Evolutionary conservation across 768 basidiomycete genomes (phyloP), one percentile per base, ranked within the genome.

Genomic region (Amanita inopinata): DNA sequence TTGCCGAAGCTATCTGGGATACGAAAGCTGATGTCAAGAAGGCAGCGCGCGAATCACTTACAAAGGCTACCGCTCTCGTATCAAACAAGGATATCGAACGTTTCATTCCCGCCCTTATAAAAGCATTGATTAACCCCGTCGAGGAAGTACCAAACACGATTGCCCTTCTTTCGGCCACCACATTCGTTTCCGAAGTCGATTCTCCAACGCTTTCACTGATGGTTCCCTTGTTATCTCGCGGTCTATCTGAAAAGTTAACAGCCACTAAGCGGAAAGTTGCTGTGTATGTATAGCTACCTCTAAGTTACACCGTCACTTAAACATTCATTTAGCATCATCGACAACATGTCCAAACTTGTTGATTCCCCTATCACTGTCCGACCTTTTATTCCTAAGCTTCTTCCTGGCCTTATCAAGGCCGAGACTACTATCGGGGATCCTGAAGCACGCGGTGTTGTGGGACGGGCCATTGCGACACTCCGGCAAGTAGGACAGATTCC

Each of bases 151-250:
- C 93, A 56, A 83, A 80, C 56, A 96, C 92, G 57, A 88, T 97
- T 56, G 75, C 76, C 49, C 85, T 94, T 69, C 90, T 96, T 66
- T 91, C 93, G 65, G 80, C 93, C 46, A 97, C 93, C 66, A 97
- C 93, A 64, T 97, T 96, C 82, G 93, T 97, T 88, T 89, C 93
- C 40, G 93, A 97, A 74, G 93, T 97, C 66, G 93, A 96, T 56
- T 91, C 92, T 38, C 76, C 92, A 44, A 96, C 93, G 52, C 83
- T 97, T 52, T 96, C 93, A 54, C 80, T 97, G 53, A 96, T 97
- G 90, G 93, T 93, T 47, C 93, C 93, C 57, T 81, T 97, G 14
- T 71, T 97, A 42, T 77, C 89, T 47, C 88, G 93, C 73, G 93
- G 93, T 78, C 74, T 94, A 50, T 74, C 64, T 49, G 93, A 97